Percentiles rank a stretch among this genome's conserved stretches.
These are phyloP conservation scores for Beta corolliflora DNA, from an alignment of 179 eudicot species.

Conservation along the genomic window DNA sequence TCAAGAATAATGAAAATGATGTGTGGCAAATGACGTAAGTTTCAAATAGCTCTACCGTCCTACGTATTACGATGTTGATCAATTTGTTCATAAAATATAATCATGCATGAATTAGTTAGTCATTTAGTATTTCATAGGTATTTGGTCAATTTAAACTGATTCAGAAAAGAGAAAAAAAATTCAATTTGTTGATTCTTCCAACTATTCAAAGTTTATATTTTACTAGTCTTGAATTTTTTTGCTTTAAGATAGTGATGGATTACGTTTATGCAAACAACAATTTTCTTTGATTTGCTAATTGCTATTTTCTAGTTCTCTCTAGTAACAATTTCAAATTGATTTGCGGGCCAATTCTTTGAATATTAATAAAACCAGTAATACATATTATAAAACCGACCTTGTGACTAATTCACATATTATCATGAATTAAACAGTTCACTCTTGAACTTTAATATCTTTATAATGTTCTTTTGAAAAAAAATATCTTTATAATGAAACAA, in stretches of 20 bases:
- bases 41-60: background rate
- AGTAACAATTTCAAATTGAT: too few relatives aligned
- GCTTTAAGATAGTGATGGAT: background rate
- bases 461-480: too few relatives aligned
- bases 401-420: too few relatives aligned
- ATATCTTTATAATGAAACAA: too few relatives aligned
- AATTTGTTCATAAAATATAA: background rate
- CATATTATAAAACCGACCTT: too few relatives aligned
- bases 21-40: background rate
- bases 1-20: background rate
- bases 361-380: too few relatives aligned
- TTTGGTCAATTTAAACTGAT: background rate
- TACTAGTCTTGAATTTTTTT: background rate
- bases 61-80: background rate
- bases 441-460: too few relatives aligned
- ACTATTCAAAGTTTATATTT: background rate
- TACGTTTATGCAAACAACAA: background rate
- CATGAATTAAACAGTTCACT: too few relatives aligned
- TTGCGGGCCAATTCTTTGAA: too few relatives aligned
- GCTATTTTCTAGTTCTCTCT: too few relatives aligned
- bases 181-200: background rate
- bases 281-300: background rate
- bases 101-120: background rate
- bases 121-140: background rate
- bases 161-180: background rate